phyloP scores from a whole-genome alignment of 2,329 filamentous ascomycete species.

The Paecilomyces dactylethromorphus region DNA sequence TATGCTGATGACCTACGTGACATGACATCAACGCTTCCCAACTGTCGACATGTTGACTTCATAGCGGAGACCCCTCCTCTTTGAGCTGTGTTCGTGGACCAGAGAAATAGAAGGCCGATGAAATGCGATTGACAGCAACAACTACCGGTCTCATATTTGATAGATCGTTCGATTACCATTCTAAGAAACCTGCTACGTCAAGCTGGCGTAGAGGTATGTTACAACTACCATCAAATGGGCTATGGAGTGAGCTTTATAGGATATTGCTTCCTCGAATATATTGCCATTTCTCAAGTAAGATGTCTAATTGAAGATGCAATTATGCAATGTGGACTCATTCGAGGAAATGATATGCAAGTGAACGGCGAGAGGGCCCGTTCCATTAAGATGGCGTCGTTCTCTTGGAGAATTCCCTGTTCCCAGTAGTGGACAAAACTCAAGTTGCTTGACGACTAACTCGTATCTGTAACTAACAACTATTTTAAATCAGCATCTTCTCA shows the following conservation, averaged over 20 bases:
- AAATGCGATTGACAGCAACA: background rate
- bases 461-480: background rate
- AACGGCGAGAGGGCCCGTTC: background rate
- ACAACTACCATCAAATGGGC: background rate
- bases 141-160: background rate
- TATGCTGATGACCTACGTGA: background rate
- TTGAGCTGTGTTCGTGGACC: background rate
- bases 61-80: background rate
- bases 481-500: background rate
- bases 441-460: background rate
- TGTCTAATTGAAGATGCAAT: background rate
- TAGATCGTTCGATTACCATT: background rate
- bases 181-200: background rate
- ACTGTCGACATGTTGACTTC: background rate
- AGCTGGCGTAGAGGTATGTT: background rate
- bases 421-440: background rate
- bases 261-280: background rate
- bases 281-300: background rate
- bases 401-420: background rate
- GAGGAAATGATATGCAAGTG: background rate
- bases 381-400: background rate
- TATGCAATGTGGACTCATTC: background rate
- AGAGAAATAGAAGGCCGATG: background rate
- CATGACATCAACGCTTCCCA: background rate
- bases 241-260: background rate